Percentiles rank a stretch among this genome's conserved stretches.
These are phyloP conservation scores for Petrea volubilis DNA, from an alignment of 257 asterid genomes.

Conservation along the genomic window DNA sequence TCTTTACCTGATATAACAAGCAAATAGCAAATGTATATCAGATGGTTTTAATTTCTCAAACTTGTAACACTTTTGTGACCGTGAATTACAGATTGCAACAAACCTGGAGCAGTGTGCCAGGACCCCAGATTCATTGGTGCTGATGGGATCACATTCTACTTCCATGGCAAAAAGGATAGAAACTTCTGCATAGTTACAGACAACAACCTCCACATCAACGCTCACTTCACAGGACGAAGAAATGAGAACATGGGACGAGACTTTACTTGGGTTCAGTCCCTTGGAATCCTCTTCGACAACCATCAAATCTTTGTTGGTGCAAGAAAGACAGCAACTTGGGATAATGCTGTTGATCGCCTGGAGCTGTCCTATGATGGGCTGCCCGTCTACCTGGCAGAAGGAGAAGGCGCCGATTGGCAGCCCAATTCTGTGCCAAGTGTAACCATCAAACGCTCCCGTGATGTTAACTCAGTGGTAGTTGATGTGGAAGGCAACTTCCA, in stretches of 20 bases:
- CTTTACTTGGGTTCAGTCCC: constrained; percentile 93
- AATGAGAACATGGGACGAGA: constrained; percentile 72
- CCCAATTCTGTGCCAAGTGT: constrained; percentile 23
- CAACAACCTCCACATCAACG: constrained; percentile 75
- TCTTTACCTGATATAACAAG: no score
- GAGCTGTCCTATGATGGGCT: constrained; percentile 51
- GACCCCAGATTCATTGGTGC: constrained; percentile 86
- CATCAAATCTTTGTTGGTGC: constrained; percentile 63
- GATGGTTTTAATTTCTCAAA: not conserved
- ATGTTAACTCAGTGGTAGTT: constrained; percentile 52
- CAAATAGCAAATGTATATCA: no score
- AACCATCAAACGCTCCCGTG: constrained; percentile 44
- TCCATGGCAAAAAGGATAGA: constrained; percentile 71
- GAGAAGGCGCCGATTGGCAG: constrained; percentile 54
- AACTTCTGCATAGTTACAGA: constrained; percentile 79
- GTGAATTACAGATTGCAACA: constrained; percentile 61
- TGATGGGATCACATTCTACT: constrained; percentile 83
- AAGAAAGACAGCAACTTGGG: constrained; percentile 66
- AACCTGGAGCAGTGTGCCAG: constrained; percentile 85
- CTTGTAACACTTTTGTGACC: not conserved
- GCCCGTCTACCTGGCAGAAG: constrained; percentile 36
- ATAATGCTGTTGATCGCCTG: constrained; percentile 52
- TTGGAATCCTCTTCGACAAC: constrained; percentile 66
- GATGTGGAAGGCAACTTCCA: constrained; percentile 73
- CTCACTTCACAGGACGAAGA: constrained; percentile 75